Base-by-base conservation (phyloP, 345 rosid species). In the Nasturtium officinale region DNA sequence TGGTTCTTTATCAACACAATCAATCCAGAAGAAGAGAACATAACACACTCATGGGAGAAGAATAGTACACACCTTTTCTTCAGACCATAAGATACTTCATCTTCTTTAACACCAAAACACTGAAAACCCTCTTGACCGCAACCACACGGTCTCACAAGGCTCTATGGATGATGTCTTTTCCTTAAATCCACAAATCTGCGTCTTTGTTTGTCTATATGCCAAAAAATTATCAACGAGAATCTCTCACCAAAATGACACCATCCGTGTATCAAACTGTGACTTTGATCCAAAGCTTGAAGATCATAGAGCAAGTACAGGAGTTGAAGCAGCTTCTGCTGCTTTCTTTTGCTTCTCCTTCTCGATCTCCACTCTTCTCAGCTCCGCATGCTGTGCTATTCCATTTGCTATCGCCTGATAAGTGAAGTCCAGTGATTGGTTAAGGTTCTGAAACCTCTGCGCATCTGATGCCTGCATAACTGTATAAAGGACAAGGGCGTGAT, bases 371-470 rank as follows among this genome's bases (percentile, higher is more conserved):
- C 96, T 89, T 79, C 99, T 90, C 78, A 83, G 83, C 64, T 92
- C 99, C 58, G 99, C 98, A 77, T 92, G 98, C 85, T 85, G 90
- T 26, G 91, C 96, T 79, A 96, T 84, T 43, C 91, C 91, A 61
- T 87, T 89, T 23, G 99, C 99, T 35, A 90, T 83, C 10, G 96
- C 97, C 75, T 90, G 98, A 81, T 86, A 85, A 77, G 78, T 89
- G 69, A 89, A 85, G 80, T 92, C 98, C 23, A 96, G 88, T 3
- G 87, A 81, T 84, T 87, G 95, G 26, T 80, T 89, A 45, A 96
- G 88, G 84, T 78, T 87, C 83, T 89, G 96, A 77, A 92, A 85
- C 86, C 98, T 92, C 84, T 69, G 72, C 4, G 84, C 90, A 79
- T 85, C 96, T 9, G 83, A 75, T 11, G 85, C 87, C 86, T 90